Conservation (phyloP, 345 rosid species). For the Psidium friedrichsthalianum region DNA sequence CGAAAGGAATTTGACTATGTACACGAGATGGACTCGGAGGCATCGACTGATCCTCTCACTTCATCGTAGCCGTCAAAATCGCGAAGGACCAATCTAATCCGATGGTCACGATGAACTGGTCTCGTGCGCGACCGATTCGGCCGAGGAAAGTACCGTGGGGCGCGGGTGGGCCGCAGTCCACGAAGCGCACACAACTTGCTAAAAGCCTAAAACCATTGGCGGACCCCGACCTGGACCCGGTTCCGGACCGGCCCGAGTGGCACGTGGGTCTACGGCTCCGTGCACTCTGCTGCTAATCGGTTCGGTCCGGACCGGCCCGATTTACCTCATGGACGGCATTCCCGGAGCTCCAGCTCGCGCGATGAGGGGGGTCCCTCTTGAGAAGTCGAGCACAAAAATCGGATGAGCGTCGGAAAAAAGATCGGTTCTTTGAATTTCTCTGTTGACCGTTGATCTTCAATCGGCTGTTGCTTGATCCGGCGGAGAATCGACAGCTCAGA, state of each 20-base stretch:
- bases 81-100: neutral
- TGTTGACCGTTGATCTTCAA: neutral
- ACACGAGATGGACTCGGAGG: neutral
- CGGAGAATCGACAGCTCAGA: neutral
- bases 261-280: neutral
- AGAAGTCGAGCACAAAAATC: neutral
- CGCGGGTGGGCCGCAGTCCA: neutral
- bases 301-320: neutral
- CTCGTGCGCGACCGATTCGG: neutral
- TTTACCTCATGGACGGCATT: neutral
- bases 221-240: neutral
- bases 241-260: neutral
- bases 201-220: neutral
- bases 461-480: neutral
- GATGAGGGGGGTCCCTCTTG: neutral
- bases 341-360: neutral
- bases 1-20: neutral
- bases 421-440: neutral
- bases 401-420: neutral
- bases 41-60: neutral
- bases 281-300: neutral
- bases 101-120: neutral
- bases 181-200: neutral
- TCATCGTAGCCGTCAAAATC: neutral
- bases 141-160: neutral